phyloP scores from a whole-genome alignment of 768 basidiomycete species.

The Amanita exitialis region DNA sequence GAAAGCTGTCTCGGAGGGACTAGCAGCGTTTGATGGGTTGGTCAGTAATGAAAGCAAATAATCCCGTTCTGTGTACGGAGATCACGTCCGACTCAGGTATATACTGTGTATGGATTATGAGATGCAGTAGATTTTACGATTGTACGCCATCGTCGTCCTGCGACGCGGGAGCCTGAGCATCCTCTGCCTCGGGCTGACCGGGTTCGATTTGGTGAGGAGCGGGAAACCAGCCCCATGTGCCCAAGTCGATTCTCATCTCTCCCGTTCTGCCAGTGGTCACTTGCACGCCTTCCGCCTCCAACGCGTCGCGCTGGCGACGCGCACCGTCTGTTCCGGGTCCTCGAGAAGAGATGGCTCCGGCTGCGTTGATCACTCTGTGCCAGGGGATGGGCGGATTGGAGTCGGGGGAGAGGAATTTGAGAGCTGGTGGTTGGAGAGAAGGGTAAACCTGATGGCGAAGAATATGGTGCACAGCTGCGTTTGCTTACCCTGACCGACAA shows the following conservation, averaged over 20 bases:
- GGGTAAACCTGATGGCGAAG: background rate
- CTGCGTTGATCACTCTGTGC: slow-evolving; percentile 66
- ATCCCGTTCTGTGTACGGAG: background rate
- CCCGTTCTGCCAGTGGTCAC: slow-evolving; percentile 49
- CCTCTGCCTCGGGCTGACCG: background rate
- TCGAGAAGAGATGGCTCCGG: slow-evolving; percentile 71
- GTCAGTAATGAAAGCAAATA: background rate
- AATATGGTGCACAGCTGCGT: background rate
- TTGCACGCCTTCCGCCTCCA: slow-evolving; percentile 77
- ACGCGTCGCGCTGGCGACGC: slow-evolving; percentile 59
- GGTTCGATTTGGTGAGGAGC: background rate
- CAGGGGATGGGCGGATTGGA: slow-evolving; percentile 65
- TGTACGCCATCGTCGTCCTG: background rate
- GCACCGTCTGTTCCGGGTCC: slow-evolving; percentile 80
- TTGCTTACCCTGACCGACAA: slow-evolving; percentile 68
- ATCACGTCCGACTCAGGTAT: too few relatives aligned
- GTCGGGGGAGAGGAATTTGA: slow-evolving; percentile 60
- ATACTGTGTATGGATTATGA: background rate
- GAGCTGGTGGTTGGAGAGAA: slow-evolving; percentile 34
- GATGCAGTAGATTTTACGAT: background rate
- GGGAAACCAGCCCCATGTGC: slow-evolving; percentile 63
- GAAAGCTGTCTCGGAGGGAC: background rate
- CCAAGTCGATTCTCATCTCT: slow-evolving; percentile 48
- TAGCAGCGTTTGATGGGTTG: background rate
- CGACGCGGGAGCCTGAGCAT: background rate